These are phyloP conservation scores for Ephemerocybe angulata DNA, from an alignment of 768 basidiomycete species.

Conservation along the genomic window DNA sequence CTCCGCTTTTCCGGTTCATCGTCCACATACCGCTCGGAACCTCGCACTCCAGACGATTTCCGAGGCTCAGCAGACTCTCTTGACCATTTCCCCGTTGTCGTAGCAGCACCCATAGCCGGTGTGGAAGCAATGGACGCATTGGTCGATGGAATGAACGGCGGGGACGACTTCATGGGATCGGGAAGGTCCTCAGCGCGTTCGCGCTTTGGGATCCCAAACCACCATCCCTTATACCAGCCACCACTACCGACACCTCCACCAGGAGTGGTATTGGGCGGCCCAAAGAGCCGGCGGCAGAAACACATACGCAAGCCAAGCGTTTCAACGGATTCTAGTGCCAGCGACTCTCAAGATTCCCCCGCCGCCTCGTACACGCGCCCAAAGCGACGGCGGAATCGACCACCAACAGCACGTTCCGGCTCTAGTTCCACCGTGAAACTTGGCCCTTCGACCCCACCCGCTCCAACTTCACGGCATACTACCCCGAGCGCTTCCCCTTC, in stretches of 20 bases:
- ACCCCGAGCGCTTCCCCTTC: not conserved
- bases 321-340: conserved; percentile 52
- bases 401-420: conserved; percentile 26
- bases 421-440: conserved; percentile 15
- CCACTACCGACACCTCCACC: conserved; percentile 83
- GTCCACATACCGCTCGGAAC: conserved; percentile 66
- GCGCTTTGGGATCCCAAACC: conserved; percentile 54
- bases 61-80: conserved; percentile 37
- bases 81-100: conserved; percentile 57
- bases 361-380: conserved; percentile 28
- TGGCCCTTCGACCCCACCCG: conserved; percentile 11
- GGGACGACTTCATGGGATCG: conserved; percentile 43
- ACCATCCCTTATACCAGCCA: conserved; percentile 78
- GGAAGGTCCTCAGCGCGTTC: conserved; percentile 44
- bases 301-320: conserved; percentile 19
- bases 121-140: conserved; percentile 87
- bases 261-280: conserved; percentile 63
- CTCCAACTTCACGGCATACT: conserved; percentile 1
- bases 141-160: conserved; percentile 86
- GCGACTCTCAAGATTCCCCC: conserved; percentile 30
- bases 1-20: conserved; percentile 63
- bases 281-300: conserved; percentile 34
- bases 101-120: conserved; percentile 72
- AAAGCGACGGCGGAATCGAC: conserved; percentile 30
- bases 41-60: conserved; percentile 62